A percentile compares a stretch with the other conserved stretches of the same genome.
These are phyloP conservation scores for Populus nigra DNA, from an alignment of 345 rosid genomes.

Conservation along the genomic window DNA sequence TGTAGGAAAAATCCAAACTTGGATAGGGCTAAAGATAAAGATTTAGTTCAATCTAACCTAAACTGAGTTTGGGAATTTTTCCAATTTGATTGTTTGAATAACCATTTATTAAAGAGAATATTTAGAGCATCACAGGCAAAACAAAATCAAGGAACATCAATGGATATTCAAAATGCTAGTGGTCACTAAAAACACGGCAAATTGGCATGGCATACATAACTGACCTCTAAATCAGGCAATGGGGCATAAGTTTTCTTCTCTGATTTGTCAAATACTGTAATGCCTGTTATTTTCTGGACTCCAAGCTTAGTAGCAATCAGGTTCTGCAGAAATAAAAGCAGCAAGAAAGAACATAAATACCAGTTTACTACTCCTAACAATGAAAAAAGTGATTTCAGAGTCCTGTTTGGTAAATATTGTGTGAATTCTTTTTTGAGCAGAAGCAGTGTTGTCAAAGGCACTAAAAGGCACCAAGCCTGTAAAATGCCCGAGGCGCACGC, in stretches of 20 bases:
- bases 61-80: neutral
- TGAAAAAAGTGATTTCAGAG: neutral
- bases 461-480: too few species aligned
- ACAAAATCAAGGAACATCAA: neutral
- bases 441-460: too few species aligned
- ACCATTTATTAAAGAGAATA: neutral
- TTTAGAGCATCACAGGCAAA: neutral
- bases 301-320: conserved; percentile 80
- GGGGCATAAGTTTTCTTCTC: conserved; percentile 66
- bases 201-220: conserved; percentile 13
- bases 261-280: conserved; percentile 63
- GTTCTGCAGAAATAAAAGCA: conserved; percentile 50
- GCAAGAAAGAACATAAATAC: neutral
- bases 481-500: too few species aligned
- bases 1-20: neutral
- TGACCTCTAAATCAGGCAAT: conserved; percentile 81
- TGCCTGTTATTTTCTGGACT: conserved; percentile 72
- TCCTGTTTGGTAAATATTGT: neutral
- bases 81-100: neutral
- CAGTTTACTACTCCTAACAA: neutral
- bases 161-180: neutral
- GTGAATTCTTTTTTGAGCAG: neutral
- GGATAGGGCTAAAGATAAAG: neutral
- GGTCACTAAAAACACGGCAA: neutral
- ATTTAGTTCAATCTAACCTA: neutral